These are phyloP conservation scores for Orbilia javanica DNA, from an alignment of 2,329 filamentous ascomycete genomes.

Conservation along the genomic window DNA sequence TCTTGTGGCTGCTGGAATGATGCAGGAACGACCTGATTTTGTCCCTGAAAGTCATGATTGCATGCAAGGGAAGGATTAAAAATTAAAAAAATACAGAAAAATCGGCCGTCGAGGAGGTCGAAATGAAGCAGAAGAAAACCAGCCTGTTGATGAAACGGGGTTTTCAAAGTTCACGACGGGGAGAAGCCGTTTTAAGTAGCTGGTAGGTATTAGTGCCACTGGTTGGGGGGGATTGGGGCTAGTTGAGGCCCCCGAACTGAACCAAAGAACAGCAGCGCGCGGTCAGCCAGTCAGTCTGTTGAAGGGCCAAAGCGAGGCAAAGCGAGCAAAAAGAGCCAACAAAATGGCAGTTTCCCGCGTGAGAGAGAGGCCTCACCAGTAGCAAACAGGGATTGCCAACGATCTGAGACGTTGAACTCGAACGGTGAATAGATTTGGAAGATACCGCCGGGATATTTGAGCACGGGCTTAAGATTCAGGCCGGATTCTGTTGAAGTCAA, in stretches of 20 bases:
- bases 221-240: conserved; percentile 11
- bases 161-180: not conserved
- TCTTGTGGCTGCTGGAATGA: conserved; percentile 33
- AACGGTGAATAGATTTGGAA: not conserved
- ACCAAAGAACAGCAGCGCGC: not conserved
- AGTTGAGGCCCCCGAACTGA: conserved; percentile 19
- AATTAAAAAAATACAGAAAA: not conserved
- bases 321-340: not conserved
- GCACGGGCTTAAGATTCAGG: not conserved
- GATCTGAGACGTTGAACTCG: not conserved
- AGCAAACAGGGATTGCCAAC: not conserved
- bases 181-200: conserved; percentile 28
- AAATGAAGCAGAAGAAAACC: not conserved
- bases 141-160: not conserved
- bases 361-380: not conserved
- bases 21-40: conserved; percentile 50
- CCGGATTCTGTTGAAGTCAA: conserved; percentile 5
- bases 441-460: not conserved
- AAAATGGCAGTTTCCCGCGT: conserved; percentile 15
- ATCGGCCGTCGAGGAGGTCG: not conserved
- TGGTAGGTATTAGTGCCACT: not conserved
- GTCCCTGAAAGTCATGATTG: conserved; percentile 51
- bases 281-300: too few relatives aligned
- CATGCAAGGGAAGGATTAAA: too few relatives aligned
- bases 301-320: conserved; percentile 1